Conservation (phyloP, 805 yeast genomes). For the Candida chilensis region DNA sequence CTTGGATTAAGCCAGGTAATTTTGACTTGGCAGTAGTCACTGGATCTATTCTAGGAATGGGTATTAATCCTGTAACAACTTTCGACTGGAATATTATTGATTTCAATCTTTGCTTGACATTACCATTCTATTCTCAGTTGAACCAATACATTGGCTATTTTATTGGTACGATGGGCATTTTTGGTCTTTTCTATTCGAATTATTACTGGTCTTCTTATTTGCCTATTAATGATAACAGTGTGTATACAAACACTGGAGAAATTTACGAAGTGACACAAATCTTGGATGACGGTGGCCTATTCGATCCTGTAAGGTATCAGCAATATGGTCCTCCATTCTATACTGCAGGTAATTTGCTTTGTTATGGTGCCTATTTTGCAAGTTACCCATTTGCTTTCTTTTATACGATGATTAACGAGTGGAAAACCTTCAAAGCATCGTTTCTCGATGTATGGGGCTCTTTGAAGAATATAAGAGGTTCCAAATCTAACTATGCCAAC, state of each 20-base stretch:
- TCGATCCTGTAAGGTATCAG: conserved; percentile 38
- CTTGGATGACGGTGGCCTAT: conserved; percentile 27
- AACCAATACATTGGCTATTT: conserved; percentile 21
- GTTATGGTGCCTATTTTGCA: conserved; percentile 49
- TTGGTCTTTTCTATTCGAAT: conserved; percentile 33
- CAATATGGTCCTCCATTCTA: conserved; percentile 60
- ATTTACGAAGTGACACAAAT: conserved; percentile 36
- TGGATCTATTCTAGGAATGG: conserved; percentile 37
- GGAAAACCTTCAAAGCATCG: conserved; percentile 26
- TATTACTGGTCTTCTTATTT: conserved; percentile 23
- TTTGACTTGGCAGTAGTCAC: conserved; percentile 38
- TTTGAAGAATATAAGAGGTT: conserved; percentile 5
- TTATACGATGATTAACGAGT: conserved; percentile 36
- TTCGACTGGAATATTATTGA: conserved; percentile 42
- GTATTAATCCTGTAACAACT: conserved; percentile 43
- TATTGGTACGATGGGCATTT: conserved; percentile 17
- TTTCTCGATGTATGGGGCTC: no score
- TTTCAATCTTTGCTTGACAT: conserved; percentile 21
- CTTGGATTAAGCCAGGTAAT: conserved; percentile 48
- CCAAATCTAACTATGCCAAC: conserved; percentile 9
- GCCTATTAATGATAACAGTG: conserved; percentile 37
- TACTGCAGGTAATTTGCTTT: conserved; percentile 50
- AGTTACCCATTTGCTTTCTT: conserved; percentile 47
- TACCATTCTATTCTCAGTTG: conserved; percentile 31
- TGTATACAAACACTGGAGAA: conserved; percentile 44